Conservation (phyloP, 805 yeast genomes). For the Candida palmyrensis region DNA sequence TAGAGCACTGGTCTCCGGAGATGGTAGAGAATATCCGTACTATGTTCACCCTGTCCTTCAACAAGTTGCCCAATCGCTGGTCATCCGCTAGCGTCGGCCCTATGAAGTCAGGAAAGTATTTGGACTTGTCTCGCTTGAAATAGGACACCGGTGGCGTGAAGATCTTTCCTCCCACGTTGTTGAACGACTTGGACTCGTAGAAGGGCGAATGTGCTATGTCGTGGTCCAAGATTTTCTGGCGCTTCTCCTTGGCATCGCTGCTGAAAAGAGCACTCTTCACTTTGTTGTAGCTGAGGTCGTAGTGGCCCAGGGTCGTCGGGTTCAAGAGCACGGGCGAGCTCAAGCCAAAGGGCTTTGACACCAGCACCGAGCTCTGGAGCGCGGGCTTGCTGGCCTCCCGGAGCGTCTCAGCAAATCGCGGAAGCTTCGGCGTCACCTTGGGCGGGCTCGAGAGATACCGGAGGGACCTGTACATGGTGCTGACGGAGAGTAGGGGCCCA, state of each 20-base stretch:
- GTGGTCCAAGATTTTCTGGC: slow-evolving; percentile 36
- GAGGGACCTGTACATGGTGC: too few relatives aligned
- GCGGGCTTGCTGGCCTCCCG: slow-evolving; percentile 36
- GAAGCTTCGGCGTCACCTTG: slow-evolving; percentile 14
- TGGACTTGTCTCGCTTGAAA: slow-evolving; percentile 66
- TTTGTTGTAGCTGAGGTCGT: slow-evolving; percentile 9
- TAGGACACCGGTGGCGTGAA: slow-evolving; percentile 78
- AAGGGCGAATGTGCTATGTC: slow-evolving; percentile 40
- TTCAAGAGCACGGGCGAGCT: slow-evolving; percentile 24
- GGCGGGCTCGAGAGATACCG: too few relatives aligned
- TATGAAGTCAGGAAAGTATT: slow-evolving; percentile 76
- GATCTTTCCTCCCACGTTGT: slow-evolving; percentile 78
- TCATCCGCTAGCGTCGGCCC: slow-evolving; percentile 48
- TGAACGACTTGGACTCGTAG: slow-evolving; percentile 41
- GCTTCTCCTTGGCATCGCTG: slow-evolving; percentile 29
- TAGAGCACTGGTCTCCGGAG: slow-evolving; percentile 65
- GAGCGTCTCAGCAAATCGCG: slow-evolving; percentile 32
- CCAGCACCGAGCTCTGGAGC: slow-evolving; percentile 22
- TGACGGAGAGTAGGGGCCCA: too few relatives aligned
- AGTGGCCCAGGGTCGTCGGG: slow-evolving; percentile 14
- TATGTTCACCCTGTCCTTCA: slow-evolving; percentile 53
- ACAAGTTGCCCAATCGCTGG: slow-evolving; percentile 29
- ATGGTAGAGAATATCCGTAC: slow-evolving; percentile 62
- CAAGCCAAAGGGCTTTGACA: slow-evolving; percentile 37
- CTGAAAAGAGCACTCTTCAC: slow-evolving; percentile 24